A percentile compares a stretch with the other conserved stretches of the same genome.
These are phyloP conservation scores for Phyllosticta paracitricarpa DNA, from an alignment of 2,329 filamentous ascomycete genomes.

Conservation along the genomic window DNA sequence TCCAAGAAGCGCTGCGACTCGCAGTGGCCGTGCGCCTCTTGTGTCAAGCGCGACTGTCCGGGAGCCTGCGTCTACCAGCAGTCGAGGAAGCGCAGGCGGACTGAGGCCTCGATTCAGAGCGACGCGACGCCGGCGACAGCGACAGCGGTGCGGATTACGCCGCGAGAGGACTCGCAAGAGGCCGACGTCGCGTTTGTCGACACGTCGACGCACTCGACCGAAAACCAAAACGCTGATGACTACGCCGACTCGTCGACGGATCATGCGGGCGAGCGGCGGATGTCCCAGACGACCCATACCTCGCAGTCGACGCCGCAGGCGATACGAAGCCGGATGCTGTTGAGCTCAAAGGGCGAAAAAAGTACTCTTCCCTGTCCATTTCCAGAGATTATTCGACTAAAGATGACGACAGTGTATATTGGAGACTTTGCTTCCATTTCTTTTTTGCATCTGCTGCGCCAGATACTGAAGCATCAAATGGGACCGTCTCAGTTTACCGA, in stretches of 20 bases:
- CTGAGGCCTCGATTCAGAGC: slow-evolving; percentile 3
- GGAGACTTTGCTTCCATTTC: slow-evolving; percentile 45
- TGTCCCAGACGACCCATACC: neutral
- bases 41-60: slow-evolving; percentile 14
- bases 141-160: neutral
- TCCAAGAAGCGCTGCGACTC: slow-evolving; percentile 18
- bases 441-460: slow-evolving; percentile 45
- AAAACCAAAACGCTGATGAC: neutral
- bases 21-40: slow-evolving; percentile 14
- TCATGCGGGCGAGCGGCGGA: neutral
- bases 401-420: slow-evolving; percentile 32
- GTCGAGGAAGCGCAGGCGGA: slow-evolving; percentile 9
- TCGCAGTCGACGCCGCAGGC: slow-evolving; percentile 7
- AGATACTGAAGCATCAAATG: slow-evolving; percentile 40
- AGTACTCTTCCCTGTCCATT: slow-evolving; percentile 23
- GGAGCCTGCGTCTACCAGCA: slow-evolving; percentile 13
- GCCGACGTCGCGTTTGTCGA: neutral
- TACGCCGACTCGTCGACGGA: slow-evolving; percentile 2
- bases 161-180: slow-evolving; percentile 10
- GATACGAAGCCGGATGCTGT: slow-evolving; percentile 34
- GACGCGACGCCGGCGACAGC: neutral
- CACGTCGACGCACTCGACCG: neutral
- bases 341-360: slow-evolving; percentile 44
- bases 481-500: slow-evolving; percentile 47
- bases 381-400: neutral